Evolutionary conservation across 768 basidiomycete genomes (phyloP).

Genomic region (Leucosporidium yakuticum): DNA sequence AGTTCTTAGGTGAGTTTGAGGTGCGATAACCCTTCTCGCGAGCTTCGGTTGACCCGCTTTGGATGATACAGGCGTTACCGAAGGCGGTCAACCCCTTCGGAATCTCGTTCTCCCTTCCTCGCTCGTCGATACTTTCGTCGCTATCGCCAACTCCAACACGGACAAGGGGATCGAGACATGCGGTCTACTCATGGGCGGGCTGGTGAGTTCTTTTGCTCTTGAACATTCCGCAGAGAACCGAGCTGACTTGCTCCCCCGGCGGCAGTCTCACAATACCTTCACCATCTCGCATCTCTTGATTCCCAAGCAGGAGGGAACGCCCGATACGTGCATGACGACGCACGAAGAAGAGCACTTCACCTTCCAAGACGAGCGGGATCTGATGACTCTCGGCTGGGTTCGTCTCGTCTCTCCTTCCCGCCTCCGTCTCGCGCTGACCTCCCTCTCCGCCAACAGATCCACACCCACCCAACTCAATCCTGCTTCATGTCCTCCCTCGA

Average conservation of each 20-base stretch:
- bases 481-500: slow-evolving; percentile 96
- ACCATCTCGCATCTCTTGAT: slow-evolving; percentile 75
- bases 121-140: slow-evolving; percentile 67
- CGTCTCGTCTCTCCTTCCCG: not conserved
- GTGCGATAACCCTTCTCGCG: not conserved
- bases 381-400: slow-evolving; percentile 90
- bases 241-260: slow-evolving; percentile 14
- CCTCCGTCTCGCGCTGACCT: not conserved
- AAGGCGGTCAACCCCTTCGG: slow-evolving; percentile 47
- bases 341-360: slow-evolving; percentile 79
- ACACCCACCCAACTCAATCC: slow-evolving; percentile 84
- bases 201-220: slow-evolving; percentile 7
- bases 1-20: not conserved
- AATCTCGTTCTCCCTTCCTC: slow-evolving; percentile 64
- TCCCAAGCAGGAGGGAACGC: slow-evolving; percentile 80
- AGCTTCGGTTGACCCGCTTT: not conserved
- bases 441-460: slow-evolving; percentile 55
- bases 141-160: slow-evolving; percentile 73
- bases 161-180: slow-evolving; percentile 75
- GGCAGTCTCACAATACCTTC: slow-evolving; percentile 54
- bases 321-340: slow-evolving; percentile 89
- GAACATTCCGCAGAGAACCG: no score
- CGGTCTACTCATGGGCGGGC: slow-evolving; percentile 70
- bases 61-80: slow-evolving; percentile 12
- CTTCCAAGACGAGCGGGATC: slow-evolving; percentile 70